Evolutionary conservation across 768 basidiomycete species (phyloP).

Genomic region (Pleurotus cornucopiae): DNA sequence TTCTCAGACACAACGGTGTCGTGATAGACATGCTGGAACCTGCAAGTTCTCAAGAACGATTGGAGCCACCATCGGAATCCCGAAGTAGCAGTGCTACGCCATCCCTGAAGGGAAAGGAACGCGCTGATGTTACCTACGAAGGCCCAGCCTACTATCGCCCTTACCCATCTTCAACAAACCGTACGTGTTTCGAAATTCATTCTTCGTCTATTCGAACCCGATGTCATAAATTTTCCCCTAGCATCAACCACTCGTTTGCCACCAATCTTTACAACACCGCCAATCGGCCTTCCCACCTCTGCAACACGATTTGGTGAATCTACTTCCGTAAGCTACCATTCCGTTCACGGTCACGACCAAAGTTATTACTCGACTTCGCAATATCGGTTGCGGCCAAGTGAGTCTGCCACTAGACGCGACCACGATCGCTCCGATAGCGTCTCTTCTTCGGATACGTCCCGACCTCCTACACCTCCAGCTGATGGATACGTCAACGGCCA

Average conservation of each 20-base stretch:
- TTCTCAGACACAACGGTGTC: slow-evolving; percentile 59
- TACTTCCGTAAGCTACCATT: slow-evolving; percentile 32
- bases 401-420: not conserved
- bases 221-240: not conserved
- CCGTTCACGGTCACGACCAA: slow-evolving; percentile 17
- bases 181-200: slow-evolving; percentile 22
- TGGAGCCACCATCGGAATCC: slow-evolving; percentile 34
- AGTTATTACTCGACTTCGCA: slow-evolving; percentile 37
- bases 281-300: slow-evolving; percentile 50
- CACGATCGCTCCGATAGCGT: slow-evolving; percentile 5
- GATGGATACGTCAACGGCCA: not conserved
- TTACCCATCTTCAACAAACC: slow-evolving; percentile 60
- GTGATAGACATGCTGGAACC: slow-evolving; percentile 48
- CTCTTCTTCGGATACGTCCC: slow-evolving; percentile 3
- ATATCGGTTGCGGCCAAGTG: slow-evolving; percentile 4
- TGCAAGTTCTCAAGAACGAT: slow-evolving; percentile 27
- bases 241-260: slow-evolving; percentile 31
- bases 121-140: slow-evolving; percentile 15
- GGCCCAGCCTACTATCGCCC: slow-evolving; percentile 31
- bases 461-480: not conserved
- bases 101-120: slow-evolving; percentile 36
- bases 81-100: slow-evolving; percentile 51
- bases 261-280: slow-evolving; percentile 39
- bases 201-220: not conserved
- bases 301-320: slow-evolving; percentile 41